A percentile compares a stretch with the other conserved stretches of the same genome.
Evolutionary conservation across 306 rosid species (phyloP).

Genomic region (Vachellia pachyceras): DNA sequence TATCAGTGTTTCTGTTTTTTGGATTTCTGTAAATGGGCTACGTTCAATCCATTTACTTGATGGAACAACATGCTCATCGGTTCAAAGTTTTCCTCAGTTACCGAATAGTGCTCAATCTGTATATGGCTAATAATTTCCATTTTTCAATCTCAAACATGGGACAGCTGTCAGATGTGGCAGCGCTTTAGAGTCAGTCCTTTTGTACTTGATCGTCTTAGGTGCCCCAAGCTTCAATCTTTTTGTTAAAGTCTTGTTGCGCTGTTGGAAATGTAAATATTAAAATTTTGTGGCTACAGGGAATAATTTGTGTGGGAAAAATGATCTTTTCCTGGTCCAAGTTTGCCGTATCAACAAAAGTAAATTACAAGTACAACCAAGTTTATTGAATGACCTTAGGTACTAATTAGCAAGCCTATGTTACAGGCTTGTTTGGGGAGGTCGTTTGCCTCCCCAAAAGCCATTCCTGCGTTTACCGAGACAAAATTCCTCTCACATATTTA

Average conservation of each 20-base stretch:
- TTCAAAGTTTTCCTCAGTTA: background rate
- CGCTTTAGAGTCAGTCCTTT: background rate
- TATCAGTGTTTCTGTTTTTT: background rate
- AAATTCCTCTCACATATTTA: too few species aligned
- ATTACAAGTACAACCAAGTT: background rate
- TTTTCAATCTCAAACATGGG: slow-evolving; percentile 15
- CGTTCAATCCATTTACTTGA: background rate
- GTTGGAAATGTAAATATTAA: background rate
- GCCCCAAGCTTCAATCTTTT: background rate
- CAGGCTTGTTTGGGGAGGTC: too few species aligned
- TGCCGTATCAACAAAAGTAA: background rate
- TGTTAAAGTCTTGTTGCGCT: background rate
- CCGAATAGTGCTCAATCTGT: background rate
- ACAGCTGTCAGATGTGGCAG: slow-evolving; percentile 4
- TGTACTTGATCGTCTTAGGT: background rate
- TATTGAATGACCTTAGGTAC: background rate
- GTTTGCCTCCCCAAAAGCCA: too few species aligned
- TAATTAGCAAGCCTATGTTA: background rate
- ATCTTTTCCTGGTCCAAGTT: background rate
- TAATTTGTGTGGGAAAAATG: background rate
- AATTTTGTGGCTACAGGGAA: background rate
- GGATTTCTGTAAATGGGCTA: background rate
- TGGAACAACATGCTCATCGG: background rate
- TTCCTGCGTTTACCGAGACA: too few species aligned
- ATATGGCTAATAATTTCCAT: background rate